Evolutionary conservation across 2,329 filamentous ascomycete genomes (phyloP), one percentile per base, ranked within the genome.

Genomic region (Sporothrix pseudoabietina): DNA sequence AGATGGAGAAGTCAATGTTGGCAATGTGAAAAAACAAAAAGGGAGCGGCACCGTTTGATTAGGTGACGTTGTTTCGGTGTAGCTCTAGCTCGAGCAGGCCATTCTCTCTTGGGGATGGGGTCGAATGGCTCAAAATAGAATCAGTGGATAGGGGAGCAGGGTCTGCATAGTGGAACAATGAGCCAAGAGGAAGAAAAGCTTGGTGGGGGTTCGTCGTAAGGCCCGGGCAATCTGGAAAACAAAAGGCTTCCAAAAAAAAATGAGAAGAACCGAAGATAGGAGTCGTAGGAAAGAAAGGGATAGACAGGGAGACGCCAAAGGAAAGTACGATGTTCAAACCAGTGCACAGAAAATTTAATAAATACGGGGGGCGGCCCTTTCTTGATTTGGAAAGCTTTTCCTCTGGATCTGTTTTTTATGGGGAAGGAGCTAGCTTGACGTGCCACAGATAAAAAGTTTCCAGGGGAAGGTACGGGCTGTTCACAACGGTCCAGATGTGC

Each of bases 331-430:
- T 57, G 68, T 59, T 47, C 52, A 57, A 32, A 39, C 19, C 30
- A 68, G 44, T 26, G 52, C 30, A 41, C n/a, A 69, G 16, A 70
- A 55, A 41, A 70, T 10, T 35, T 4, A n/a, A 30, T 41, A 69
- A 39, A 39, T 32, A 57, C 47, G 32, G 49, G 32, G 66, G 66
- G 49, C 19, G 66, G 52, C 22, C 44, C 35, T 70, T 57, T 59
- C 66, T 69, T 55, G 66, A 55, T 70, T 41, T 70, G 68, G 49
- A 70, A 70, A 59, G 68, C 65, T 52, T 35, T 26, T 65, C 4
- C 35, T 66, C 41, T 41, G 2, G 26, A 26, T 63, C 41, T 22
- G n/a, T 52, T 52, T 69, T 35, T 69, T 69, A 70, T 70, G 68
- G 68, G n/a, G 68, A 59, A 69, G 14, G 49, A 57, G 52, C 52